Conservation (phyloP, 352 stramenopile genomes). For the Paralagenidium karlingii region DNA sequence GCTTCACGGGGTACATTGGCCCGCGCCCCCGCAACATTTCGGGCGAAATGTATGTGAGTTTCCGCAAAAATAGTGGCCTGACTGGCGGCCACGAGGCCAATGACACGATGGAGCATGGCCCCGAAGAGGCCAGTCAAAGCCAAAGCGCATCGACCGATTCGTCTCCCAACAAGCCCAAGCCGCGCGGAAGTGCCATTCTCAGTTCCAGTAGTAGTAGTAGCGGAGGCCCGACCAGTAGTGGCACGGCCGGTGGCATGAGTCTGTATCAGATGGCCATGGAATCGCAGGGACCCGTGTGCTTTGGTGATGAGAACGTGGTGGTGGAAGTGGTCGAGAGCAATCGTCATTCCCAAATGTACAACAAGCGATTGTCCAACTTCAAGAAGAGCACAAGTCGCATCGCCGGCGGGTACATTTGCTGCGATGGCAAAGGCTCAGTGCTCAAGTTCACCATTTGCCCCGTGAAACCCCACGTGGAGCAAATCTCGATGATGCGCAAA, state of each 20-base stretch:
- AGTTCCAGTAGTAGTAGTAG: too few relatives aligned
- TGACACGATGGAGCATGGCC: slow-evolving; percentile 4
- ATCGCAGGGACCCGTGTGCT: slow-evolving; percentile 25
- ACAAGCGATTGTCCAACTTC: slow-evolving; percentile 77
- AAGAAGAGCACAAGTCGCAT: slow-evolving; percentile 79
- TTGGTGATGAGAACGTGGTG: slow-evolving; percentile 54
- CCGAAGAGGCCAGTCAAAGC: not conserved
- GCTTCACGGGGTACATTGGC: slow-evolving; percentile 75
- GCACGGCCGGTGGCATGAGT: not conserved
- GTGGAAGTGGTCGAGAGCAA: slow-evolving; percentile 70
- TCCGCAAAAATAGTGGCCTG: slow-evolving; percentile 24
- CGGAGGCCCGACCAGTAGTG: not conserved
- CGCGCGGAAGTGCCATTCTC: too few relatives aligned
- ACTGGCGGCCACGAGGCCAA: not conserved
- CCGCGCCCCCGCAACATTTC: slow-evolving; percentile 44
- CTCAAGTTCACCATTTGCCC: slow-evolving; percentile 55
- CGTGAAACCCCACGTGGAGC: slow-evolving; percentile 45
- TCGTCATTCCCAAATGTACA: slow-evolving; percentile 75
- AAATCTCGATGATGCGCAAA: slow-evolving; percentile 79
- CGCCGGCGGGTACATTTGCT: slow-evolving; percentile 76
- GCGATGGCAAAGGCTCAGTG: slow-evolving; percentile 66
- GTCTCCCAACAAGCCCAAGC: not conserved
- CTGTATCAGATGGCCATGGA: not conserved
- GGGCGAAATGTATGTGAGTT: slow-evolving; percentile 70
- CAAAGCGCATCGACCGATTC: slow-evolving; percentile 4